These are phyloP conservation scores for Nemania abortiva DNA, from an alignment of 2,329 filamentous ascomycete species.

Conservation along the genomic window DNA sequence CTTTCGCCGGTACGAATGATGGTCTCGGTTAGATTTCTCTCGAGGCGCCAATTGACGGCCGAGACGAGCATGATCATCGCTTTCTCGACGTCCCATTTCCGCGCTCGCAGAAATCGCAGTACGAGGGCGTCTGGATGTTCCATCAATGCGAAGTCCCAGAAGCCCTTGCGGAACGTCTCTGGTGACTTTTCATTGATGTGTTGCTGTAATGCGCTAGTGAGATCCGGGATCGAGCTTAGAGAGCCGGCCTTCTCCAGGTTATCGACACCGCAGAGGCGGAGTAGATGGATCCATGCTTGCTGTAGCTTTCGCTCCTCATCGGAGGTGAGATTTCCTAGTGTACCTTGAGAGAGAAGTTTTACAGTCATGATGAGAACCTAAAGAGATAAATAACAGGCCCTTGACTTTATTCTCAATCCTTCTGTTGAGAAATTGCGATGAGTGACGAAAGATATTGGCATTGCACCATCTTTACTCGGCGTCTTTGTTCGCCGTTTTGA, in stretches of 20 bases:
- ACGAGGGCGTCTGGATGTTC: conserved; percentile 37
- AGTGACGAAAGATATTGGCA: background rate
- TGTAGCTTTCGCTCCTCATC: conserved; percentile 34
- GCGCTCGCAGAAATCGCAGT: conserved; percentile 39
- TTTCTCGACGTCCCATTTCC: conserved; percentile 36
- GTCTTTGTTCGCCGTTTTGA: background rate
- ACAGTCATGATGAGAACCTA: conserved; percentile 10
- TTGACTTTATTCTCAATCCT: background rate
- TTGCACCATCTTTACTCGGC: background rate
- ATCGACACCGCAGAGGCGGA: conserved; percentile 32
- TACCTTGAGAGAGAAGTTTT: conserved; percentile 3
- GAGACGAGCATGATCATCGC: conserved; percentile 36
- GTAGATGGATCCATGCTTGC: conserved; percentile 36
- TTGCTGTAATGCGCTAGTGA: conserved; percentile 9
- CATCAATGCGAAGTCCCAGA: conserved; percentile 32
- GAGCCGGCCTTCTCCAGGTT: background rate
- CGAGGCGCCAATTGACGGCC: conserved; percentile 34
- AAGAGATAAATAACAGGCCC: background rate
- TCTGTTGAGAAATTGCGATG: background rate
- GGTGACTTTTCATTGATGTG: conserved; percentile 8
- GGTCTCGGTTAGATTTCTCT: conserved; percentile 19
- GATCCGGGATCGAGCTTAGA: conserved; percentile 5
- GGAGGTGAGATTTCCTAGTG: conserved; percentile 25
- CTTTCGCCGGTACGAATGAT: conserved; percentile 30
- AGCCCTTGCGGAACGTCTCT: conserved; percentile 19